Evolutionary conservation across 768 basidiomycete genomes (phyloP), one percentile per base, ranked within the genome.

Genomic region (Lentinula lateritia): DNA sequence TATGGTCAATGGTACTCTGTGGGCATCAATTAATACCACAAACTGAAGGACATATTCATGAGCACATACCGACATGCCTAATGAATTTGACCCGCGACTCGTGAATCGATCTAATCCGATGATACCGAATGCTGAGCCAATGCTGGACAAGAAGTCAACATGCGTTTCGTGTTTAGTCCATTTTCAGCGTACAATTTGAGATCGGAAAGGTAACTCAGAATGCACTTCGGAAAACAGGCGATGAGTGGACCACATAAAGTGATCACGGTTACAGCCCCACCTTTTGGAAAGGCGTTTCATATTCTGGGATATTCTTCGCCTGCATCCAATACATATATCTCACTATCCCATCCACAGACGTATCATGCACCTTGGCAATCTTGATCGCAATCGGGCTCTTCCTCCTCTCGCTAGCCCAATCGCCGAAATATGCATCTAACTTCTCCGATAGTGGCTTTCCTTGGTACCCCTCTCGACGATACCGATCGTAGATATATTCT

Each of bases 301-400:
- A 89, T 65, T 80, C 78, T 1, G 87, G 86, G 60, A 86, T 79
- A 63, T 84, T 80, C 62, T 82, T 80, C 3, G 90, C 87, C 69
- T 85, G 83, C 87, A 92, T 89, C 92, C 92, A 94, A 67, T 84
- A 90, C 81, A 87, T 84, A 60, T 79, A 80, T 16, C 78, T 76
- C 34, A 80, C 71, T 18, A 73, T 74, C 3, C 87, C 88, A 32
- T 83, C 78, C 34, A 73, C 71, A 2, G 75, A 68, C 18, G 73
- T 65, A 50, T 76, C 73, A 23, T 80, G 71, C 38, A 77, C 78
- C 36, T 70, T 73, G 0, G 84, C 88, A 34, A 75, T 71, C 72
- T 83, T 89, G 60, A 89, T 76, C 20, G 80, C 83, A 60, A 92
- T 84, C 2, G 92, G 92, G 65, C 90, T 90, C 28, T 79, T 77